Evolutionary conservation across 805 yeast genomes (phyloP).

Genomic region (Hanseniaspora valbyensis): DNA sequence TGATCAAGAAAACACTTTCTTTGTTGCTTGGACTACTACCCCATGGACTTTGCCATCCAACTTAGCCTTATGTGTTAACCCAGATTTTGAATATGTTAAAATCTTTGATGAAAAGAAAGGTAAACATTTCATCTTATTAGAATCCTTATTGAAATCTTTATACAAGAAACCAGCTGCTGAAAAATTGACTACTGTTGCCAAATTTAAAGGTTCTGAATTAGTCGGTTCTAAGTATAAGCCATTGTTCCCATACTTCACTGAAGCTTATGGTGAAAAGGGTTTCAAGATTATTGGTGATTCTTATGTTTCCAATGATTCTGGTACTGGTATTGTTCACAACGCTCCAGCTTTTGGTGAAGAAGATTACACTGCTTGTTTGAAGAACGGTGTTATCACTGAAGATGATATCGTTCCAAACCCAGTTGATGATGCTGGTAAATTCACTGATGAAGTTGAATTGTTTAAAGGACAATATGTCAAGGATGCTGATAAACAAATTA

Average conservation of each 20-base stretch:
- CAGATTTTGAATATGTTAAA: conserved; percentile 82
- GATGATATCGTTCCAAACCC: conserved; percentile 78
- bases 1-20: conserved; percentile 67
- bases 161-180: conserved; percentile 93
- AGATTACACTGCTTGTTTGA: conserved; percentile 77
- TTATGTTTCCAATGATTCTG: conserved; percentile 85
- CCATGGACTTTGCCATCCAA: conserved; percentile 99
- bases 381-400: conserved; percentile 62
- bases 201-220: conserved; percentile 66
- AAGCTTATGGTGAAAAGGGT: conserved; percentile 61
- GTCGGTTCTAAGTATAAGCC: conserved; percentile 76
- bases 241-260: conserved; percentile 67
- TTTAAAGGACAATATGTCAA: conserved; percentile 81
- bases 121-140: conserved; percentile 71
- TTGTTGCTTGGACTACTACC: conserved; percentile 98
- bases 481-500: conserved; percentile 87
- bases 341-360: conserved; percentile 99
- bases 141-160: conserved; percentile 65
- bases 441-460: conserved; percentile 63
- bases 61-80: conserved; percentile 82
- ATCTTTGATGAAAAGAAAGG: conserved; percentile 81
- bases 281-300: conserved; percentile 73
- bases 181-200: conserved; percentile 71
- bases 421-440: conserved; percentile 83
- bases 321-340: conserved; percentile 98